phyloP scores from a whole-genome alignment of 768 basidiomycete species.

The Hemileccinum rubropunctum region DNA sequence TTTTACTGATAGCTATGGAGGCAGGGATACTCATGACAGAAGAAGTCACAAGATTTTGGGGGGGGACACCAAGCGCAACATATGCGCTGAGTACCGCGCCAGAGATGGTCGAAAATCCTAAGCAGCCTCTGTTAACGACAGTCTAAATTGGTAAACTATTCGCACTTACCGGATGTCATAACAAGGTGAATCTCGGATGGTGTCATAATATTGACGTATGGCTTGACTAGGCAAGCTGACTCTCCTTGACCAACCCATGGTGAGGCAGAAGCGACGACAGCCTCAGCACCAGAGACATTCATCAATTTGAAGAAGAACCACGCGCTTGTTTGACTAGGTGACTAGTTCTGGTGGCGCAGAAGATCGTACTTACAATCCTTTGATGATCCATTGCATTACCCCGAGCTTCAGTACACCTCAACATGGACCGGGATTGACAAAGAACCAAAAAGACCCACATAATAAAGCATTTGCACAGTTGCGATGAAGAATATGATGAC shows the following conservation, averaged over 20 bases:
- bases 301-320: slow-evolving; percentile 93
- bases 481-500: slow-evolving; percentile 95
- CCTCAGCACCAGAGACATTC: slow-evolving; percentile 92
- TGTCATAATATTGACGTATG: slow-evolving; percentile 84
- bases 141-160: not conserved
- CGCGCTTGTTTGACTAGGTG: slow-evolving; percentile 45
- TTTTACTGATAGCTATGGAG: slow-evolving; percentile 88
- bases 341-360: not conserved
- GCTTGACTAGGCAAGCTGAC: slow-evolving; percentile 80
- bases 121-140: slow-evolving; percentile 3
- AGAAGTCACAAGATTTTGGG: slow-evolving; percentile 80
- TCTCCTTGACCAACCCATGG: slow-evolving; percentile 95
- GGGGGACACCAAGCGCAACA: slow-evolving; percentile 71
- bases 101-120: slow-evolving; percentile 86
- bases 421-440: not conserved
- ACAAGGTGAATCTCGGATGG: slow-evolving; percentile 80
- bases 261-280: slow-evolving; percentile 87
- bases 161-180: slow-evolving; percentile 73
- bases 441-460: slow-evolving; percentile 32
- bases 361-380: slow-evolving; percentile 59
- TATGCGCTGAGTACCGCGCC: slow-evolving; percentile 88
- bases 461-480: slow-evolving; percentile 89
- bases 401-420: slow-evolving; percentile 44
- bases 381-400: slow-evolving; percentile 93
- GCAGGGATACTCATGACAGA: slow-evolving; percentile 96